Percentiles rank a stretch among this genome's conserved stretches.
phyloP scores from a whole-genome alignment of 169 alveolate species.

The Pseudocohnilembus persalinus region DNA sequence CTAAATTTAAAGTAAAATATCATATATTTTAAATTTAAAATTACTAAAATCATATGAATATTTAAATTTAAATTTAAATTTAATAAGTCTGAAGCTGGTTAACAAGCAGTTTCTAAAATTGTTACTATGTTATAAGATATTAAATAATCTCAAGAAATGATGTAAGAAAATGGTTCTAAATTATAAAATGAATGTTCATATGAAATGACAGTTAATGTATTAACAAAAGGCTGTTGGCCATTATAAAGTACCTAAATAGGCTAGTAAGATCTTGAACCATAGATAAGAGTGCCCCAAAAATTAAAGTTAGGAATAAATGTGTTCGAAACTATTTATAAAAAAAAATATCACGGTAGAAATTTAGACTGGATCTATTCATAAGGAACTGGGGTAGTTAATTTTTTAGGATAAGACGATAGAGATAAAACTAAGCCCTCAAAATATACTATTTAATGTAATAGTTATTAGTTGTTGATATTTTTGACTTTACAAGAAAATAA shows the following conservation, averaged over 20 bases:
- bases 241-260: constrained; percentile 34
- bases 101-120: constrained; percentile 47
- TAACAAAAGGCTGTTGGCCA: constrained; percentile 73
- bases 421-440: neutral
- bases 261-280: neutral
- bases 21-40: neutral
- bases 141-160: constrained; percentile 48
- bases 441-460: constrained; percentile 31
- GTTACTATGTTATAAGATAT: constrained; percentile 68
- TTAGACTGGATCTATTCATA: constrained; percentile 57
- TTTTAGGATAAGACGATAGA: constrained; percentile 31
- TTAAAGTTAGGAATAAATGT: constrained; percentile 10
- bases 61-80: neutral
- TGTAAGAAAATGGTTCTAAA: constrained; percentile 39
- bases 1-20: constrained; percentile 48
- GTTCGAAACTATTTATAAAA: constrained; percentile 48
- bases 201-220: constrained; percentile 50
- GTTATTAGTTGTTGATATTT: constrained; percentile 52
- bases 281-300: constrained; percentile 43
- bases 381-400: constrained; percentile 46
- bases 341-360: constrained; percentile 54
- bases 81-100: constrained; percentile 47
- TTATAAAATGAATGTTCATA: constrained; percentile 16
- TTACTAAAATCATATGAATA: neutral
- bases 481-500: constrained; percentile 37